phyloP scores from a whole-genome alignment of 2,329 filamentous ascomycete species.

The Hymenoscyphus scutula region DNA sequence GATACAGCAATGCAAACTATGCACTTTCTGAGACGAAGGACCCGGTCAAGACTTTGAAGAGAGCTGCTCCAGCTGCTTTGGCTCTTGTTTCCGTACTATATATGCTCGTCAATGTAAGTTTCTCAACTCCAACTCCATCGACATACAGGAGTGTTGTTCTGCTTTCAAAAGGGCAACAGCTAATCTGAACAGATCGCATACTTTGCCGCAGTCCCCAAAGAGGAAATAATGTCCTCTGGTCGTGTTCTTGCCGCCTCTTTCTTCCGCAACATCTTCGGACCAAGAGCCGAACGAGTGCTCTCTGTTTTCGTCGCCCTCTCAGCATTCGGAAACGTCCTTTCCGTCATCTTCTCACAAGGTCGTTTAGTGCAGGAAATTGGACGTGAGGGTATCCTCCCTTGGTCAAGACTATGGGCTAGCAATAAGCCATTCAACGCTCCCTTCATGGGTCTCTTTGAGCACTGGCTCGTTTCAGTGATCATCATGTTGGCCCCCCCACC shows the following conservation, averaged over 20 bases:
- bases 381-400: slow-evolving; percentile 64
- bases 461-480: slow-evolving; percentile 62
- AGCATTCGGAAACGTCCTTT: slow-evolving; percentile 65
- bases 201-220: slow-evolving; percentile 56
- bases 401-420: slow-evolving; percentile 60
- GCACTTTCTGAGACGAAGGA: slow-evolving; percentile 63
- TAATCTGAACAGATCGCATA: slow-evolving; percentile 50
- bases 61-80: slow-evolving; percentile 62
- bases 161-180: slow-evolving; percentile 51
- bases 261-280: slow-evolving; percentile 56
- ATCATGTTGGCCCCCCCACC: slow-evolving; percentile 67
- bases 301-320: slow-evolving; percentile 67
- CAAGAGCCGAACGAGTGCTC: slow-evolving; percentile 54
- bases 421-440: slow-evolving; percentile 64
- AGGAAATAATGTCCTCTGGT: slow-evolving; percentile 50
- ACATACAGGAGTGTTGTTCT: slow-evolving; percentile 62
- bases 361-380: slow-evolving; percentile 65
- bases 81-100: slow-evolving; percentile 58
- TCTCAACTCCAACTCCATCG: not conserved
- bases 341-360: slow-evolving; percentile 67
- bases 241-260: slow-evolving; percentile 53
- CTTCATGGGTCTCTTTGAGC: slow-evolving; percentile 58
- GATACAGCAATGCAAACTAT: slow-evolving; percentile 68
- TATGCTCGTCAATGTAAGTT: slow-evolving; percentile 56
- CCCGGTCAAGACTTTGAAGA: slow-evolving; percentile 62